phyloP scores from a whole-genome alignment of 441 rosid genomes.

The Theobroma grandiflorum region DNA sequence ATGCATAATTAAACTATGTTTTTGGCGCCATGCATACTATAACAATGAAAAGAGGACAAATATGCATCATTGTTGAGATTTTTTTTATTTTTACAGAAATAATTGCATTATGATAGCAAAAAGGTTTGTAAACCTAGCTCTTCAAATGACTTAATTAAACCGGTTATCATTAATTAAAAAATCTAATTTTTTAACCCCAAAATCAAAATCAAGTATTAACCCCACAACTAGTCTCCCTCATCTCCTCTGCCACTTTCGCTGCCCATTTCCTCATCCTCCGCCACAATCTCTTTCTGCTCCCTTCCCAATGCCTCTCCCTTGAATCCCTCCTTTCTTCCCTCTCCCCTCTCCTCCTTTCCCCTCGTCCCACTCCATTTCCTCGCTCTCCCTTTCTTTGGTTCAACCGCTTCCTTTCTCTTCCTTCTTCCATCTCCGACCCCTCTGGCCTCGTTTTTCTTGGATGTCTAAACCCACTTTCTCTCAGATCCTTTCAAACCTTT shows the following conservation, averaged over 20 bases:
- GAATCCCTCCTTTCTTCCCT: constrained; percentile 59
- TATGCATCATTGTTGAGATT: too few species aligned
- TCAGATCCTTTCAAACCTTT: constrained; percentile 42
- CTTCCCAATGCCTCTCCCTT: constrained; percentile 59
- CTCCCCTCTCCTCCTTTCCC: constrained; percentile 32
- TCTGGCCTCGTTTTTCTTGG: constrained; percentile 64
- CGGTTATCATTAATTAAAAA: too few species aligned
- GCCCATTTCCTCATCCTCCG: constrained; percentile 50
- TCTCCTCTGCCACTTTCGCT: constrained; percentile 50
- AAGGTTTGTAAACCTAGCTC: too few species aligned
- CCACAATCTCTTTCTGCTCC: constrained; percentile 63
- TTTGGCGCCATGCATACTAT: too few species aligned
- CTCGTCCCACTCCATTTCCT: constrained; percentile 14
- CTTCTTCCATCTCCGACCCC: constrained; percentile 39
- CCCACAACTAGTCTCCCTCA: too few species aligned
- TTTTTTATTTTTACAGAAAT: too few species aligned
- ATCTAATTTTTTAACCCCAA: too few species aligned
- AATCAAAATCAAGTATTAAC: too few species aligned
- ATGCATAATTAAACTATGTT: too few species aligned
- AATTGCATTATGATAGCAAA: too few species aligned
- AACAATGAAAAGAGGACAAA: too few species aligned
- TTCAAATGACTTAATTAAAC: too few species aligned
- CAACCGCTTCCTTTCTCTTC: constrained; percentile 9
- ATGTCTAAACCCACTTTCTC: constrained; percentile 60
- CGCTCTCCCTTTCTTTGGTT: constrained; percentile 29